Evolutionary conservation across 192 early-diverging fungal species (phyloP).

Genomic region (Rhizophagus sp.): DNA sequence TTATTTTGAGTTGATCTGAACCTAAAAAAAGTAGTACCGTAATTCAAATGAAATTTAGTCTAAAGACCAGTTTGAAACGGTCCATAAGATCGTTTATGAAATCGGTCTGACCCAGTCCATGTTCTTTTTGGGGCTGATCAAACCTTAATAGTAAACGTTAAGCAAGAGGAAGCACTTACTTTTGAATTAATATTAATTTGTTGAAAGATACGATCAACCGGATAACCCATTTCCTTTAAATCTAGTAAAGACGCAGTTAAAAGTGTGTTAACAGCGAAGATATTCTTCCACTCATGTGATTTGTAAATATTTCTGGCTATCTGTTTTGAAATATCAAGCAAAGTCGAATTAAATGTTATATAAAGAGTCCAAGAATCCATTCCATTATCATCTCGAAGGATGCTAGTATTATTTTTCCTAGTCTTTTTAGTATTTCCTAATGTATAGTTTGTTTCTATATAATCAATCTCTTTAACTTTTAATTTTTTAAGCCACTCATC

Average conservation of each 20-base stretch:
- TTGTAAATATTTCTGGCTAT: background rate
- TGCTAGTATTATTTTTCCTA: slow-evolving; percentile 54
- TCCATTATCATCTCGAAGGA: slow-evolving; percentile 42
- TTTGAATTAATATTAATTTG: too few species aligned
- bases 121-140: too few species aligned
- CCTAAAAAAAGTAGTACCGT: too few species aligned
- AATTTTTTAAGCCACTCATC: slow-evolving; percentile 62
- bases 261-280: background rate
- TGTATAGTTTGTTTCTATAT: slow-evolving; percentile 55
- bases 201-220: slow-evolving; percentile 58
- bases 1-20: too few species aligned
- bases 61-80: too few species aligned
- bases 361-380: slow-evolving; percentile 43
- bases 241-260: background rate
- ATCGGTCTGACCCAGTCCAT: too few species aligned
- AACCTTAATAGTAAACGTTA: too few species aligned
- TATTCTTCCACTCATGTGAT: background rate
- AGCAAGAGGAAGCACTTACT: too few species aligned
- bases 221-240: slow-evolving; percentile 38
- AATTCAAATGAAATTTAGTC: too few species aligned
- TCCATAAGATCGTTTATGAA: too few species aligned
- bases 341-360: slow-evolving; percentile 38
- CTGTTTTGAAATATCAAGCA: background rate
- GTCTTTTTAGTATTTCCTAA: slow-evolving; percentile 46
- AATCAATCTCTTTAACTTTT: slow-evolving; percentile 63